Conservation (phyloP, 495 filamentous ascomycete genomes). For the Aspergillus biplanus region DNA sequence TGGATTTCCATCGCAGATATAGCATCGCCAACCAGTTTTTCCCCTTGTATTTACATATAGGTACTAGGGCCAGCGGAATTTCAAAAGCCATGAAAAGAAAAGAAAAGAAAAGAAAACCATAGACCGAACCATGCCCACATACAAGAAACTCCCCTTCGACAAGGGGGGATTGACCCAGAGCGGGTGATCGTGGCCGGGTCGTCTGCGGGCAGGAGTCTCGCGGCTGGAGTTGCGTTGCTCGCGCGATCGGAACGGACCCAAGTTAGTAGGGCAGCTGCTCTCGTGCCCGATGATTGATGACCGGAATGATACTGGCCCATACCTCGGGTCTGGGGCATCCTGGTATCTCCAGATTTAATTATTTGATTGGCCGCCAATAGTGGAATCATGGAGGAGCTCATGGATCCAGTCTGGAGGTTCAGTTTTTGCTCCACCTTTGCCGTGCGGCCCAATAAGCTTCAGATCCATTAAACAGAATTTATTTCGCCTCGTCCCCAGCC, state of each 20-base stretch:
- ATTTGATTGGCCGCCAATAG: too few relatives aligned
- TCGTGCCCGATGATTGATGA: slow-evolving; percentile 55
- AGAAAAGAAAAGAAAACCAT: neutral
- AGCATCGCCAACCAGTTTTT: too few relatives aligned
- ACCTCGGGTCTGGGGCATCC: too few relatives aligned
- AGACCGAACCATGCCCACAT: neutral
- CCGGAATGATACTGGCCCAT: slow-evolving; percentile 12
- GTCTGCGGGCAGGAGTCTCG: slow-evolving; percentile 61
- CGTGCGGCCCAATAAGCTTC: neutral
- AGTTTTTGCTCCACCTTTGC: neutral
- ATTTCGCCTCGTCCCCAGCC: neutral
- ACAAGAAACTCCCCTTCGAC: neutral
- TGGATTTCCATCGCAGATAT: too few relatives aligned
- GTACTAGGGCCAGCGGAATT: neutral
- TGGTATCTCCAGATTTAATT: too few relatives aligned
- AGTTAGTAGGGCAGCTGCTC: slow-evolving; percentile 49
- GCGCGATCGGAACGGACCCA: slow-evolving; percentile 48
- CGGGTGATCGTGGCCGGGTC: slow-evolving; percentile 66
- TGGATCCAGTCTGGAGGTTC: too few relatives aligned
- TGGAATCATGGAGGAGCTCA: too few relatives aligned
- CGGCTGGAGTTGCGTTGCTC: slow-evolving; percentile 44
- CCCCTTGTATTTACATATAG: too few relatives aligned
- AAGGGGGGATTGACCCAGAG: slow-evolving; percentile 49
- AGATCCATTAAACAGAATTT: neutral
- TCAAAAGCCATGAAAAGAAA: neutral